Evolutionary conservation across 192 early-diverging fungal genomes (phyloP).

Genomic region (Backusella tuberculispora): DNA sequence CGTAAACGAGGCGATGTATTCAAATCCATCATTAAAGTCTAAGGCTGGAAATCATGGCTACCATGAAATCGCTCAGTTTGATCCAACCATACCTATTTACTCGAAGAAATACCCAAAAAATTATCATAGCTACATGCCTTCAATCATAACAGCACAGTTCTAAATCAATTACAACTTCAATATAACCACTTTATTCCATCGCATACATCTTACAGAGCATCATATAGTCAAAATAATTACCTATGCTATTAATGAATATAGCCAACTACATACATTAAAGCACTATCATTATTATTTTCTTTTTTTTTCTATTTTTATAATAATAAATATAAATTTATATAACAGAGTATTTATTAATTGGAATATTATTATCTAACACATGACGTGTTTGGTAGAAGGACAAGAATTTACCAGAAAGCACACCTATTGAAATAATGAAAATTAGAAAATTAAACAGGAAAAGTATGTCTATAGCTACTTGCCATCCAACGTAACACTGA

Average conservation of each 20-base stretch:
- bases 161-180: not conserved
- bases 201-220: not conserved
- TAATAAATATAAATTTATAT: not conserved
- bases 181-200: not conserved
- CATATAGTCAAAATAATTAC: not conserved
- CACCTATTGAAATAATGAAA: not conserved
- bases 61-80: not conserved
- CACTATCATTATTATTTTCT: not conserved
- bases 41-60: not conserved
- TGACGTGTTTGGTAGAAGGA: not conserved
- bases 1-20: not conserved
- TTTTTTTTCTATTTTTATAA: not conserved
- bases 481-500: conserved; percentile 74
- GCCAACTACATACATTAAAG: not conserved
- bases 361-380: conserved; percentile 10
- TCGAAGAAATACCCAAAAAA: not conserved
- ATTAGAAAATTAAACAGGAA: not conserved
- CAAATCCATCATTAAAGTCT: not conserved
- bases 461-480: not conserved
- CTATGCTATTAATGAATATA: not conserved
- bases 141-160: not conserved
- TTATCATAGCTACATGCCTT: not conserved
- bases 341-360: conserved; percentile 8
- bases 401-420: conserved; percentile 1
- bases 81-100: not conserved